Base-by-base conservation (phyloP, 2,329 filamentous ascomycete genomes). In the Ceratocystis ficicola region DNA sequence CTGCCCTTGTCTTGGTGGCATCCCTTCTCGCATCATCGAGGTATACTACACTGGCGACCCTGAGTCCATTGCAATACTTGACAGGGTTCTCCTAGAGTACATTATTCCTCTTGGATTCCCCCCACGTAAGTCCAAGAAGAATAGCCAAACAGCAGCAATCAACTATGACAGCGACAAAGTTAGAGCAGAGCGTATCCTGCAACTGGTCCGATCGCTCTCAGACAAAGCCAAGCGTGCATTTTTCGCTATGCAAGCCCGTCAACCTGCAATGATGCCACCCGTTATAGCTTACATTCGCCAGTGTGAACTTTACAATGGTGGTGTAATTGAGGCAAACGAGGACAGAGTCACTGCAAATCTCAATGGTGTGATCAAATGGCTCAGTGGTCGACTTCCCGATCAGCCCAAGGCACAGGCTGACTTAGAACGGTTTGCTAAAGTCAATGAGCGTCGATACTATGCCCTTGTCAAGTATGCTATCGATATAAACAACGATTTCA, bases 251-350 rank as follows among this genome's bases (percentile, higher is more conserved):
- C 90, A 95, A 73, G 83, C 82, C 36, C 86, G 90, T 59, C 92
- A 95, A 73, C 82, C 86, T 2, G 82, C 85, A 62, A 86, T 90
- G 71, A 86, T 88, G 36, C 85, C 85, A 68, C 87, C 88, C 48
- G 79, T 96, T 68, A 82, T 85, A 48, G 80, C 85, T n/a, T 90
- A 93, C 70, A 77, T 99, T 61, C 85, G 88, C 70, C 80, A 86
- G n/a, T 96, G 91, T 72, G 92, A 96, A 73, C 83, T 87, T 15
- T 95, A 89, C 76, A 96, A 97, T 71, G 91, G 90, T 28, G 92
- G 92, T 36, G 86, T 94, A 12, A 85, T 90, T 68, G 86, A 89
- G 20, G 80, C 82, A n/a, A 84, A 89, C 63, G 83, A 86, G 67
- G 85, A 86, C 28, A 83, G 81, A 69, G 81, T 86, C 70, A 90